Percentiles rank a stretch among this genome's conserved stretches.
Evolutionary conservation across 495 filamentous ascomycete species (phyloP).

Genomic region (Paragyromitra xinjiangensis): DNA sequence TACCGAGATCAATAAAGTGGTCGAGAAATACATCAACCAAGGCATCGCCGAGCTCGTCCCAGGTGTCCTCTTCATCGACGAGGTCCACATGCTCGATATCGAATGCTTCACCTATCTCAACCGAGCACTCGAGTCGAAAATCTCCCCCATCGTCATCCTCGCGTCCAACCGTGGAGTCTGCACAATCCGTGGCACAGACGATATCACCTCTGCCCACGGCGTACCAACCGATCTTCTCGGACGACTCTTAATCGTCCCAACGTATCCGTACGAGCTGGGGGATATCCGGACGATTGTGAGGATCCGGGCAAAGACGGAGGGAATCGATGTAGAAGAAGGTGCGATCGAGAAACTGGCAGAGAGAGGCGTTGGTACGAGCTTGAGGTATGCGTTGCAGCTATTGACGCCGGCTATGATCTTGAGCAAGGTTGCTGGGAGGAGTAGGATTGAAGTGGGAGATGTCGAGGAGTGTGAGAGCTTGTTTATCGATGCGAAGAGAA

Average conservation of each 20-base stretch:
- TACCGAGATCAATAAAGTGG: conserved; percentile 96
- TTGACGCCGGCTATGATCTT: conserved; percentile 84
- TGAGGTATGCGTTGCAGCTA: conserved; percentile 91
- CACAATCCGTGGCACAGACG: conserved; percentile 85
- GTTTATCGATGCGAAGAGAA: conserved; percentile 88
- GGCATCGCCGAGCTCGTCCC: conserved; percentile 97
- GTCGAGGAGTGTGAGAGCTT: conserved; percentile 90
- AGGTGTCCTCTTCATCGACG: conserved; percentile 97
- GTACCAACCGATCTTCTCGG: conserved; percentile 91
- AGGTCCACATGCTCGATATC: conserved; percentile 99
- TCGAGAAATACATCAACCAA: conserved; percentile 97
- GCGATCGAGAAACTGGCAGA: conserved; percentile 85
- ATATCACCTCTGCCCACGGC: conserved; percentile 85
- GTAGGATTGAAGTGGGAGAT: conserved; percentile 83
- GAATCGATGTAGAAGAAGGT: conserved; percentile 77
- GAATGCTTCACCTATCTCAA: conserved; percentile 99
- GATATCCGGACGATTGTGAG: conserved; percentile 91
- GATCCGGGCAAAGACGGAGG: conserved; percentile 81
- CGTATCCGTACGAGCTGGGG: conserved; percentile 79
- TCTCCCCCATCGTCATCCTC: conserved; percentile 95
- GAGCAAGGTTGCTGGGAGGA: conserved; percentile 73
- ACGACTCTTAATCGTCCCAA: conserved; percentile 94
- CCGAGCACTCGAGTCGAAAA: conserved; percentile 89
- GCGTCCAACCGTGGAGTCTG: conserved; percentile 94
- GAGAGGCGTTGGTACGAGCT: conserved; percentile 83